These are phyloP conservation scores for Trametes punicea DNA, from an alignment of 768 basidiomycete species.

Conservation along the genomic window DNA sequence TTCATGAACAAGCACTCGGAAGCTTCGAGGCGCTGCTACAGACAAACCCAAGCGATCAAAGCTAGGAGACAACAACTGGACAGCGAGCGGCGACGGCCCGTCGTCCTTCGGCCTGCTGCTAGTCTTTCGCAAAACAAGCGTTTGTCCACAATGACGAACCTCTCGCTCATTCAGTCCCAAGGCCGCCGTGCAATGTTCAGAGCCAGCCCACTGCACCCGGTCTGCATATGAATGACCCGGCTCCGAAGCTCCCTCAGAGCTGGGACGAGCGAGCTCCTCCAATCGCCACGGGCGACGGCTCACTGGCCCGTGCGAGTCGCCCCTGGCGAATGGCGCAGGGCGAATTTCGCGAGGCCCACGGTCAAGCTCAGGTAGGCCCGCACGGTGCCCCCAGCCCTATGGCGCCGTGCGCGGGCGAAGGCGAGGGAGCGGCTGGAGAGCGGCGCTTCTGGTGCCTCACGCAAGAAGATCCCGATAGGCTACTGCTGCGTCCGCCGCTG, in stretches of 20 bases:
- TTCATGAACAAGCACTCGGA: background rate
- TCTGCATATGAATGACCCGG: constrained; percentile 19
- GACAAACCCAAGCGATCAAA: background rate
- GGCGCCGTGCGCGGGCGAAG: background rate
- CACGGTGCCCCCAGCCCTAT: background rate
- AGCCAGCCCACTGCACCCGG: constrained; percentile 12
- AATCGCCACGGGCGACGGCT: constrained; percentile 5
- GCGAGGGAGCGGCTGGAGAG: constrained; percentile 9
- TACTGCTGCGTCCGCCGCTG: constrained; percentile 12
- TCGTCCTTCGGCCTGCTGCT: background rate
- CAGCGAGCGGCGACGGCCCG: too few species aligned
- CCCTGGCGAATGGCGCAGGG: constrained; percentile 10
- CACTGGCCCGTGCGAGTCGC: constrained; percentile 3
- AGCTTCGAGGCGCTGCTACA: background rate
- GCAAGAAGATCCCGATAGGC: constrained; percentile 21
- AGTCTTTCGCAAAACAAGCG: background rate
- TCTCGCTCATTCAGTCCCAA: constrained; percentile 4
- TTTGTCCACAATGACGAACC: constrained; percentile 1
- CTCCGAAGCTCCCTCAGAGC: constrained; percentile 11
- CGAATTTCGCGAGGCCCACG: constrained; percentile 1
- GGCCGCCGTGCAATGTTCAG: constrained; percentile 3
- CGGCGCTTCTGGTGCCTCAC: constrained; percentile 11
- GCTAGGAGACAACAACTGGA: too few species aligned
- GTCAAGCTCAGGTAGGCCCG: constrained; percentile 2
- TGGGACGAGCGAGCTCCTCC: background rate